phyloP scores from a whole-genome alignment of 148 eudicot genomes.

The Pouteria glomerata region DNA sequence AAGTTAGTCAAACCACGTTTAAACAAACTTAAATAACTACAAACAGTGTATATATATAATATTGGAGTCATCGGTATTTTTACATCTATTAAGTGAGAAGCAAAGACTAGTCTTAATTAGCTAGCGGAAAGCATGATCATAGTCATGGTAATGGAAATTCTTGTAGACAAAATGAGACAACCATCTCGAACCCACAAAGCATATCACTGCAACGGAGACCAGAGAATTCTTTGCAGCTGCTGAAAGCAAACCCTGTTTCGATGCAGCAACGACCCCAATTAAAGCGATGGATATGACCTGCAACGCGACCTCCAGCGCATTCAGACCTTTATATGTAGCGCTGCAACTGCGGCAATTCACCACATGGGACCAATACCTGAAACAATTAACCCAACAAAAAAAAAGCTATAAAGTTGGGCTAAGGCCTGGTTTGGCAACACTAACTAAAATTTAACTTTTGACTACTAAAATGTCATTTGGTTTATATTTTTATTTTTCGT shows the following conservation, averaged over 20 bases:
- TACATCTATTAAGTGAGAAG: too few relatives aligned
- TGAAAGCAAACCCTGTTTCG: slow-evolving; percentile 41
- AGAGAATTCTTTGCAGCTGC: slow-evolving; percentile 31
- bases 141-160: slow-evolving; percentile 74
- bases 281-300: slow-evolving; percentile 42
- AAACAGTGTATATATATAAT: too few relatives aligned
- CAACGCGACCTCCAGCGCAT: slow-evolving; percentile 37
- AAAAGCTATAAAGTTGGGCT: too few relatives aligned
- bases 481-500: too few relatives aligned
- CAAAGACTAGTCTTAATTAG: too few relatives aligned
- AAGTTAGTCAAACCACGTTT: too few relatives aligned
- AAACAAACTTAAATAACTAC: too few relatives aligned
- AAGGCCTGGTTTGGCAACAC: too few relatives aligned
- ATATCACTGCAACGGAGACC: slow-evolving; percentile 37
- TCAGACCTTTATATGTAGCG: slow-evolving; percentile 53
- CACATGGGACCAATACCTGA: slow-evolving; percentile 75
- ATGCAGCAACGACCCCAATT: slow-evolving; percentile 49
- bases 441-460: too few relatives aligned
- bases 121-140: slow-evolving; percentile 55
- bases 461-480: too few relatives aligned
- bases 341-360: slow-evolving; percentile 71
- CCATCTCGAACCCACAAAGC: slow-evolving; percentile 73
- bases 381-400: too few relatives aligned
- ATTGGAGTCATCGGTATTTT: too few relatives aligned
- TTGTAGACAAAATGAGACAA: slow-evolving; percentile 69